Conservation (phyloP, 805 yeast genomes). For the Tetrapisispora arboricola region DNA sequence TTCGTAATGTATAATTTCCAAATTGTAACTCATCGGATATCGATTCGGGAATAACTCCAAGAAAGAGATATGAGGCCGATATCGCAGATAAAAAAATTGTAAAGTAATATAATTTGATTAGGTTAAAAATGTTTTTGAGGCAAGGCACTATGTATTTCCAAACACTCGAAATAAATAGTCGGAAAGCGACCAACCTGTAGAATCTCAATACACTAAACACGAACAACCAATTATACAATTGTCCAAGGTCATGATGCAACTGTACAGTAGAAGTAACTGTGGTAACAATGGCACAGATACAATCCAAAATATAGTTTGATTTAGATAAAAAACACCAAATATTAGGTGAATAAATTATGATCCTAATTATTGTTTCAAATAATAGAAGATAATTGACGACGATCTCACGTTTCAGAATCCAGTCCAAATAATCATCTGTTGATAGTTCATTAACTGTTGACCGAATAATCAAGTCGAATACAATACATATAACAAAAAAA, state of each 20-base stretch:
- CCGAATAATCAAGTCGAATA: neutral
- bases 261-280: neutral
- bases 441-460: neutral
- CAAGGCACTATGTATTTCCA: neutral
- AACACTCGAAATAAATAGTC: neutral
- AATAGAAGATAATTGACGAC: neutral
- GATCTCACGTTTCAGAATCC: neutral
- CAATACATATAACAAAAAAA: neutral
- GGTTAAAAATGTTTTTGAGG: neutral
- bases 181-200: neutral
- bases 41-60: neutral
- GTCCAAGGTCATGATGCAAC: neutral
- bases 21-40: neutral
- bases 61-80: neutral
- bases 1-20: neutral
- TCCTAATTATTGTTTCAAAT: neutral
- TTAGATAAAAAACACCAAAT: conserved; percentile 1
- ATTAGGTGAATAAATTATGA: neutral
- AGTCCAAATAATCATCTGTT: neutral
- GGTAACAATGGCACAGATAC: neutral
- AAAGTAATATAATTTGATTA: neutral
- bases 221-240: conserved; percentile 1
- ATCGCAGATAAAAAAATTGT: neutral
- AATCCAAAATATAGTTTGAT: neutral
- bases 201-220: neutral